Percentiles rank a stretch among this genome's conserved stretches.
Conservation (phyloP, 805 yeast genomes). For the Candida michaelii region DNA sequence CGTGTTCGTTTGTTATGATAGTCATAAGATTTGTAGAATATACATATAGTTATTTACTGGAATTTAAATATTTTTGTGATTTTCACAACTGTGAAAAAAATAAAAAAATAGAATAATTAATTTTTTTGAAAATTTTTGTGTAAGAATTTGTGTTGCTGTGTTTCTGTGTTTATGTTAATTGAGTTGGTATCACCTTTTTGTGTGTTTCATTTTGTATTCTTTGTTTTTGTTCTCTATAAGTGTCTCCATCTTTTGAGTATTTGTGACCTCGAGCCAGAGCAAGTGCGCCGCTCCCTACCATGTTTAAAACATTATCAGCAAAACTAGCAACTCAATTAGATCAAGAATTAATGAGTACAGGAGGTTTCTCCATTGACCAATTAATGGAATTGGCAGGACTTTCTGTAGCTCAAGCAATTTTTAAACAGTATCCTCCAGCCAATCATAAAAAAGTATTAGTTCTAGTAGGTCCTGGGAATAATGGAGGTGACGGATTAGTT, state of each 20-base stretch:
- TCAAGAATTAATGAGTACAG: slow-evolving; percentile 80
- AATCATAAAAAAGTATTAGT: slow-evolving; percentile 52
- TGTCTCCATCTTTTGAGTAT: too few relatives aligned
- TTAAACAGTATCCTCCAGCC: slow-evolving; percentile 60
- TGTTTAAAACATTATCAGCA: slow-evolving; percentile 34
- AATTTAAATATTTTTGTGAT: not conserved
- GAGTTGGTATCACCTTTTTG: too few relatives aligned
- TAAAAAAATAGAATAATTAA: not conserved
- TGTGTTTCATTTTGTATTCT: too few relatives aligned
- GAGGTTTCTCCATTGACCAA: slow-evolving; percentile 81
- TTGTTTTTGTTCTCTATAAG: too few relatives aligned
- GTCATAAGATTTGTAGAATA: too few relatives aligned
- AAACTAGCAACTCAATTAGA: slow-evolving; percentile 75
- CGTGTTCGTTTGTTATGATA: too few relatives aligned
- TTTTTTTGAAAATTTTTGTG: too few relatives aligned
- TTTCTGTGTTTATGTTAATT: too few relatives aligned
- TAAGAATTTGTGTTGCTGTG: not conserved
- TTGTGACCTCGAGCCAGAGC: too few relatives aligned
- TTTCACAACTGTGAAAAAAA: not conserved
- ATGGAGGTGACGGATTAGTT: slow-evolving; percentile 95
- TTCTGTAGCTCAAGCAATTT: slow-evolving; percentile 86
- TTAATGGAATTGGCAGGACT: slow-evolving; percentile 96
- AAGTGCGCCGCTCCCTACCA: not conserved
- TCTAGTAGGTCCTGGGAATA: slow-evolving; percentile 93
- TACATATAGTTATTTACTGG: too few relatives aligned